These are phyloP conservation scores for Warburgia ugandensis DNA, from an alignment of 164 flowering plant genomes.

Conservation along the genomic window DNA sequence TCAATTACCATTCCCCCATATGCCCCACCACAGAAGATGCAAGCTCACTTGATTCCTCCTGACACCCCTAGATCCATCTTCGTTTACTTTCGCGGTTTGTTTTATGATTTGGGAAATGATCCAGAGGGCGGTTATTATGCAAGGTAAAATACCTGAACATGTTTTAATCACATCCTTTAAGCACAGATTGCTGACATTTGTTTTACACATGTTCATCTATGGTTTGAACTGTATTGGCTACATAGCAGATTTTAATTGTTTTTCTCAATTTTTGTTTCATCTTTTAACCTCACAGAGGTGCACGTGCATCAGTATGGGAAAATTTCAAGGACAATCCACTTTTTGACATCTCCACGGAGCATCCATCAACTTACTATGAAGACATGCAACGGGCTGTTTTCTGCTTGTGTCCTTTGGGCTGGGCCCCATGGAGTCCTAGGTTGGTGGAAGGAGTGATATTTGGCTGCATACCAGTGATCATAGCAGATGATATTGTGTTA, in stretches of 20 bases:
- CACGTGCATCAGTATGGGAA: conserved; percentile 98
- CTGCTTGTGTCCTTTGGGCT: conserved; percentile 92
- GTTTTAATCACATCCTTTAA: too few relatives aligned
- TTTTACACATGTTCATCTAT: too few relatives aligned
- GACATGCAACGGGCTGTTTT: conserved; percentile 97
- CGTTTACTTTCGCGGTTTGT: conserved; percentile 91
- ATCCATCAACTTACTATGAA: conserved; percentile 89
- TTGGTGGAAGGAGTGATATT: conserved; percentile 92
- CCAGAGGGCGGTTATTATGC: conserved; percentile 99
- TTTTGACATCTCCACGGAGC: conserved; percentile 94
- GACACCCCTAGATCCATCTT: conserved; percentile 85
- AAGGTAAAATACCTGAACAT: too few relatives aligned
- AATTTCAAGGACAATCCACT: conserved; percentile 94
- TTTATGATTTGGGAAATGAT: conserved; percentile 88
- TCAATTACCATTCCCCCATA: conserved; percentile 92
- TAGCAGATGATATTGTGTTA: conserved; percentile 91
- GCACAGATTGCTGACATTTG: too few relatives aligned
- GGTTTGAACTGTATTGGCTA: too few relatives aligned
- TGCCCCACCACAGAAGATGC: conserved; percentile 99
- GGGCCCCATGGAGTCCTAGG: conserved; percentile 99
- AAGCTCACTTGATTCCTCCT: conserved; percentile 81
- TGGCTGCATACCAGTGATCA: conserved; percentile 93
- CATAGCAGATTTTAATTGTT: too few relatives aligned
- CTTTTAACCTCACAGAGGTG: conserved; percentile 60
- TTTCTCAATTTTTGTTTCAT: background rate